Conservation (phyloP, 2,329 filamentous ascomycete genomes). For the Verticillium longisporum region DNA sequence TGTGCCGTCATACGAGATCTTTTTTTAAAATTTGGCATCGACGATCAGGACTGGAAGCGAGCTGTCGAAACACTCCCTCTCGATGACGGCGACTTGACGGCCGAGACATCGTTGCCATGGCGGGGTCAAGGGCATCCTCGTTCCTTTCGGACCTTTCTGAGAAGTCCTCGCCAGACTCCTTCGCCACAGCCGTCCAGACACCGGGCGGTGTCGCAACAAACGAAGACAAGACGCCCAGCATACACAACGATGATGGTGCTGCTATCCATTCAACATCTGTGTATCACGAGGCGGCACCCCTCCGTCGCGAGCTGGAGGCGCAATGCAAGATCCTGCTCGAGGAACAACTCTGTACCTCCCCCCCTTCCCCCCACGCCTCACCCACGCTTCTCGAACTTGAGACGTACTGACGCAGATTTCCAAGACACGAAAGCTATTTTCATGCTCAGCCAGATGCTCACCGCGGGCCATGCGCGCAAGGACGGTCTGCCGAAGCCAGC, state of each 20-base stretch:
- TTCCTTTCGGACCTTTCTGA: background rate
- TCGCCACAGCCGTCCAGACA: conserved; percentile 24
- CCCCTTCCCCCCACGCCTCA: background rate
- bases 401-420: background rate
- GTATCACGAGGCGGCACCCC: conserved; percentile 46
- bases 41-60: background rate
- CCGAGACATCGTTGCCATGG: background rate
- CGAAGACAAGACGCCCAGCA: background rate
- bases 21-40: background rate
- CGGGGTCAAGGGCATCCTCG: background rate
- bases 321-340: conserved; percentile 69
- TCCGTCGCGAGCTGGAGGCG: conserved; percentile 58
- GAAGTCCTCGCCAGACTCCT: conserved; percentile 22
- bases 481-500: conserved; percentile 32
- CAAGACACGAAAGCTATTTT: conserved; percentile 51
- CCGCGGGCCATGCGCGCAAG: conserved; percentile 36
- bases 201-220: background rate
- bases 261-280: conserved; percentile 14
- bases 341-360: conserved; percentile 58
- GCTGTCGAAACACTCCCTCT: background rate
- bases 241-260: background rate
- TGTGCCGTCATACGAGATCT: background rate
- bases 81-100: background rate
- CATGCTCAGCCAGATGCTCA: conserved; percentile 59
- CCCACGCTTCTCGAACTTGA: background rate